Percentiles rank a stretch among this genome's conserved stretches.
Evolutionary conservation across 345 rosid species (phyloP).

Genomic region (Acer saccharum): DNA sequence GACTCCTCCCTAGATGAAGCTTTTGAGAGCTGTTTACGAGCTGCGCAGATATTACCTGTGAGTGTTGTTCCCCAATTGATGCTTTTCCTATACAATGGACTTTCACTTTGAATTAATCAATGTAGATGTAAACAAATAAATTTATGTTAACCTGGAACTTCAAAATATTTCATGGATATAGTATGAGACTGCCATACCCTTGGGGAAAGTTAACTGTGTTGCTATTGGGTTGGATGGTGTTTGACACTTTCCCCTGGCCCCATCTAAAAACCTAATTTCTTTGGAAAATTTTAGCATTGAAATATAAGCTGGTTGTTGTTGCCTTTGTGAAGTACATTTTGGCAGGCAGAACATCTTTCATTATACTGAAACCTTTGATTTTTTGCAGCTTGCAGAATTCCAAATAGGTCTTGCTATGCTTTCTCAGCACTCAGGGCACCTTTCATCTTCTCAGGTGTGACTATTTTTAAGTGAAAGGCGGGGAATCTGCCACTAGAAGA

Average conservation of each 20-base stretch:
- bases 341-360: background rate
- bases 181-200: background rate
- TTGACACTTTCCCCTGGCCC: background rate
- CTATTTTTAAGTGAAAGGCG: constrained; percentile 5
- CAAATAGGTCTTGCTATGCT: constrained; percentile 90
- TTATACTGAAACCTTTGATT: constrained; percentile 19
- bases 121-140: background rate
- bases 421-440: constrained; percentile 67
- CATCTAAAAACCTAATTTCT: background rate
- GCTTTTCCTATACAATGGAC: constrained; percentile 1
- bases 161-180: background rate
- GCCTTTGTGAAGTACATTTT: background rate
- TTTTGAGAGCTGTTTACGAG: constrained; percentile 91
- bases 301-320: constrained; percentile 1
- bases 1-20: constrained; percentile 66
- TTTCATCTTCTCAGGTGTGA: constrained; percentile 81
- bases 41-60: constrained; percentile 88
- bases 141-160: background rate
- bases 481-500: background rate
- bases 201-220: constrained; percentile 9
- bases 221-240: background rate
- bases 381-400: constrained; percentile 83
- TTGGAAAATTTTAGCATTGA: background rate
- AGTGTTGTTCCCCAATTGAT: constrained; percentile 26
- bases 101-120: constrained; percentile 19